Evolutionary conservation across 805 yeast species (phyloP), one percentile per base, ranked within the genome.

Genomic region (Brettanomyces sp.): DNA sequence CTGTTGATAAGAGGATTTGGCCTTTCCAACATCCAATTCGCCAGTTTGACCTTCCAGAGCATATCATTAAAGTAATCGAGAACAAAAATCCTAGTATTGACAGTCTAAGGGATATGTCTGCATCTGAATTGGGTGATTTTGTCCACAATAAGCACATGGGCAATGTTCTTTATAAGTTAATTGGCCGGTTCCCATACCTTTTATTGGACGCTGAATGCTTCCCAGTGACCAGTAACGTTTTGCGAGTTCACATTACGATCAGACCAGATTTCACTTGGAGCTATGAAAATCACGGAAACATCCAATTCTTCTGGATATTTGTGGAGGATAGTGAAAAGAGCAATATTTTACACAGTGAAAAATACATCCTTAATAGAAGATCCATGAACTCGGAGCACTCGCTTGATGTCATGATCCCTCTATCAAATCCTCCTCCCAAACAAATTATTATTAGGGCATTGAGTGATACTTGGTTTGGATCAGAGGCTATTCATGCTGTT

Each of bases 381-480:
- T 81, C 78, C 49, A 58, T 80, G 58, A 67, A 66, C 4, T 65
- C 68, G 13, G 62, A 67, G 1, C 95, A 86, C 60, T 86, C 79
- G 55, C 68, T 90, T 69, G 96, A 91, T 55, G 88, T 91, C 56
- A 88, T 95, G 82, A 85, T 93, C 39, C 99, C 99, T 0, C 64
- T 90, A 45, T 69, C 84, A 3, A 95, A 87, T 55, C 96, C 96
- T 2, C 64, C 82, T n/a, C 97, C 97, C 0, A 80, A 91, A 0
- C 98, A 93, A 60, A 74, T 93, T 32, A 77, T 87, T 5, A 80
- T 91, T 3, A 73, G 89, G 44, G 82, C 83, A 1, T 65, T 87
- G 4, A 86, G 95, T 4, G 98, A 93, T 57, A 65, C 76, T 1
- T 95, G 97, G 96, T 74, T 88, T 18, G 97, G 96, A 0, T 76